Base-by-base conservation (phyloP, 2,329 filamentous ascomycete species). In the Pseudogymnoascus sp. region DNA sequence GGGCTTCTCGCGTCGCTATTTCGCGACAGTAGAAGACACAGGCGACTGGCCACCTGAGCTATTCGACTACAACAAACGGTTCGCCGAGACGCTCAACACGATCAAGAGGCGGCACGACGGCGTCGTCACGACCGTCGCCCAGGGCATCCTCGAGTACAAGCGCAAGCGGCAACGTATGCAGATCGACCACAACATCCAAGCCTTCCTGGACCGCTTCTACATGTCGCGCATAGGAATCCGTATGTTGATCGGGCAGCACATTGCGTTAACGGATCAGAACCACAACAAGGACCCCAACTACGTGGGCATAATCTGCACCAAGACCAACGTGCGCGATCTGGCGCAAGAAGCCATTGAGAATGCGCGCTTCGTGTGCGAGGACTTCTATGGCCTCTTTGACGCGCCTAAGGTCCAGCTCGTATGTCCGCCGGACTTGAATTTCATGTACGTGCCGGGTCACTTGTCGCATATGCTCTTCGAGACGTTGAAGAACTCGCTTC, bases 381-480 rank as follows among this genome's bases (percentile, higher is more conserved):
- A 98, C 75, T 93, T 98, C 78, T 99, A 98, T 74, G 95, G 95
- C 67, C 81, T 99, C 10, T 99, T 98, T 73, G 93, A 98, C 74
- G 93, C 95, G 7, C 95, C 95, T 64, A 96, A 96, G 77, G 89
- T 99, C 69, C 93, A 98, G 78, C 88, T 99, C 64, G 91, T 99
- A 66, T 99, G 95, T 81, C 92, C 93, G 73, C 90, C 92, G 16
- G 88, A 96, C 76, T 83, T 99, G 73, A 89, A 96, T 81, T 99
- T 99, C 79, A 99, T 99, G 95, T 99, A 99, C 75, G 95, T 99
- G 63, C 95, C 95, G 0, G 95, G 95, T n/a, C 95, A 99, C 78
- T 76, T 99, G 76, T 96, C 92, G 70, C 95, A 99, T 79, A 99
- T 99, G 95, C 89, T 99, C 62, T 99, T 99, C 77, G 95, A 99